phyloP scores from a whole-genome alignment of 1,139 yeast genomes.

The Arxiozyma telluris region DNA sequence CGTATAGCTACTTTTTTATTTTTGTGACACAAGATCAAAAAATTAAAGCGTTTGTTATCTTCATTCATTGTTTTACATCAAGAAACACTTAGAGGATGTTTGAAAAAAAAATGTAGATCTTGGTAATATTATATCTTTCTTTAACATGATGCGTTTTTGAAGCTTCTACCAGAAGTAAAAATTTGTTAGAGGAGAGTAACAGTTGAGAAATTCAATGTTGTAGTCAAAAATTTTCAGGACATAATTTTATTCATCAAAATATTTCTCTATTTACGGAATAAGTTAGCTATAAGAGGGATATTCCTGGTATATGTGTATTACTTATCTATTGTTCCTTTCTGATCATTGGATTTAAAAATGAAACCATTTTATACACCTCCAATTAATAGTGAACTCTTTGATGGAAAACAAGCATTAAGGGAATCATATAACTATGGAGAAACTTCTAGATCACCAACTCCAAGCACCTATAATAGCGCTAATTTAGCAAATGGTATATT shows the following conservation, averaged over 20 bases:
- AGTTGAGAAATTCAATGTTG: neutral
- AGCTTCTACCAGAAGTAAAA: neutral
- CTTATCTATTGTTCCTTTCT: neutral
- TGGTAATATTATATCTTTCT: neutral
- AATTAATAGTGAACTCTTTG: constrained; percentile 22
- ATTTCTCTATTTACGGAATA: neutral
- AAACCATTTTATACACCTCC: constrained; percentile 27
- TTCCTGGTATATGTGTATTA: neutral
- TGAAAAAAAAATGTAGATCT: no score
- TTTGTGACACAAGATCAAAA: neutral
- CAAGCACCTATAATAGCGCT: neutral
- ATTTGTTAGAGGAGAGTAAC: neutral
- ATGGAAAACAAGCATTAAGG: constrained; percentile 19
- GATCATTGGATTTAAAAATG: constrained; percentile 5
- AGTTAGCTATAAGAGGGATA: neutral
- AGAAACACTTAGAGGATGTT: neutral
- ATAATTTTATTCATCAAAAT: no score
- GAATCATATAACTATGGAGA: constrained; percentile 20
- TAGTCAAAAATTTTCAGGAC: neutral
- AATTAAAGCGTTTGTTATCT: neutral
- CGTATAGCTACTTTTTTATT: no score
- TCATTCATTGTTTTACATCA: neutral
- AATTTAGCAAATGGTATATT: neutral
- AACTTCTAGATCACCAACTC: constrained; percentile 1
- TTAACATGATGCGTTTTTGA: no score